A percentile compares a stretch with the other conserved stretches of the same genome.
These are phyloP conservation scores for Boletus eberwhitei DNA, from an alignment of 768 basidiomycete species.

Conservation along the genomic window DNA sequence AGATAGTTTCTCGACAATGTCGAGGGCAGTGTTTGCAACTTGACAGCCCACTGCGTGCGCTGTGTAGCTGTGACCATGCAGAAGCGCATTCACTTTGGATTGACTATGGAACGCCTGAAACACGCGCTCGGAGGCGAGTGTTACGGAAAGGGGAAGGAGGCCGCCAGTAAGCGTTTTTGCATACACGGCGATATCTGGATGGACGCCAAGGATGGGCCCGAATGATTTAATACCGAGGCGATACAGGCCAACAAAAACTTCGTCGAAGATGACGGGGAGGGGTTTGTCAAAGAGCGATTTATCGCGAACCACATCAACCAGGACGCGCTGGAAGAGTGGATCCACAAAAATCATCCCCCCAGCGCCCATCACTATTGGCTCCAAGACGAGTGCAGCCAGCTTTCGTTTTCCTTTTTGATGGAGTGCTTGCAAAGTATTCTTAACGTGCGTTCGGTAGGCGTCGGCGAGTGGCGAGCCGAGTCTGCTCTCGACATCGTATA, in stretches of 20 bases:
- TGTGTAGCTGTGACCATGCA: constrained; percentile 96
- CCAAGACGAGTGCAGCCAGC: constrained; percentile 78
- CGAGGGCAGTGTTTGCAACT: constrained; percentile 79
- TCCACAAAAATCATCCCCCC: constrained; percentile 98
- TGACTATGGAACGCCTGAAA: constrained; percentile 77
- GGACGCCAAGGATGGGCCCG: constrained; percentile 60
- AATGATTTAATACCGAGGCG: constrained; percentile 74
- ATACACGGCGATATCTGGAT: constrained; percentile 87
- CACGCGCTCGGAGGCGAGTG: constrained; percentile 75
- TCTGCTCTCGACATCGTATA: constrained; percentile 71
- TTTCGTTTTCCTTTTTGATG: constrained; percentile 37
- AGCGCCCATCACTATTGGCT: constrained; percentile 91
- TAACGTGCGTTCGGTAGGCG: constrained; percentile 60
- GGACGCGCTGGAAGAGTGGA: constrained; percentile 87
- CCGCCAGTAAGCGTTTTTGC: constrained; percentile 96
- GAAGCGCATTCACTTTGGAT: constrained; percentile 77
- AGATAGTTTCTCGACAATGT: constrained; percentile 52
- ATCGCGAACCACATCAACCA: constrained; percentile 77
- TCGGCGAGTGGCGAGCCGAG: constrained; percentile 57
- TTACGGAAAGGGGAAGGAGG: constrained; percentile 80
- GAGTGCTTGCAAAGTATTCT: constrained; percentile 46
- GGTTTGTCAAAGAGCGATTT: constrained; percentile 40
- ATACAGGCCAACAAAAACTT: constrained; percentile 92
- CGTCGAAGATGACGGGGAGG: constrained; percentile 91
- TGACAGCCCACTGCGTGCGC: constrained; percentile 93